Conservation (phyloP, 129 eudicot genomes). For the Tagetes erecta region DNA sequence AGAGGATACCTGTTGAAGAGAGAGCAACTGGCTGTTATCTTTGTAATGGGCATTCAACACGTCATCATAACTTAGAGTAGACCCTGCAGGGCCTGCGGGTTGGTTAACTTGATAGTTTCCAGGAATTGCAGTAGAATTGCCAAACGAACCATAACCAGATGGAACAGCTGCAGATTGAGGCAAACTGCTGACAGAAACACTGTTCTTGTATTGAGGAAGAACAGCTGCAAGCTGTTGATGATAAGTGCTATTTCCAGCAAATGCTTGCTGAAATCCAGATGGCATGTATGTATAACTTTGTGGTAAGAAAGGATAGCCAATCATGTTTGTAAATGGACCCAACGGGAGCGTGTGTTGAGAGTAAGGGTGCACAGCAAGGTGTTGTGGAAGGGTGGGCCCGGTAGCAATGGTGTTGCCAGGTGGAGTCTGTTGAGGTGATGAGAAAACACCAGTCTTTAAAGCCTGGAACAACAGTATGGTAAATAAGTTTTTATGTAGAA, state of each 20-base stretch:
- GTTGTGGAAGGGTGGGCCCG: constrained; percentile 81
- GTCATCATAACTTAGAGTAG: constrained; percentile 76
- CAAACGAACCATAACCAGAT: constrained; percentile 79
- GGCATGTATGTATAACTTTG: constrained; percentile 93
- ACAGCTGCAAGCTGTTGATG: constrained; percentile 79
- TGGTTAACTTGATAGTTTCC: constrained; percentile 79
- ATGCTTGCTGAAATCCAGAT: constrained; percentile 83
- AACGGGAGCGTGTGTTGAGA: constrained; percentile 80
- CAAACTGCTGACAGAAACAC: constrained; percentile 70
- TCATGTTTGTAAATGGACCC: constrained; percentile 83
- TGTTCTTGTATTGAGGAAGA: constrained; percentile 81
- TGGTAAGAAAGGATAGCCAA: constrained; percentile 76
- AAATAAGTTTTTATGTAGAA: neutral
- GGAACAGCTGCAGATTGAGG: constrained; percentile 86
- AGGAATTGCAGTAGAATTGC: constrained; percentile 64
- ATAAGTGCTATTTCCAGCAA: constrained; percentile 76
- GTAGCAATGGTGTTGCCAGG: constrained; percentile 63
- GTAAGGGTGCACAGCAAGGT: constrained; percentile 78
- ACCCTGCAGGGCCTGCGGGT: constrained; percentile 73
- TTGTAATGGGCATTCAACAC: constrained; percentile 82
- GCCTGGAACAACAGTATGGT: constrained; percentile 50
- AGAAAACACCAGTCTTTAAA: constrained; percentile 59
- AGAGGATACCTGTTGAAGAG: constrained; percentile 86
- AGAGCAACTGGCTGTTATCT: constrained; percentile 69
- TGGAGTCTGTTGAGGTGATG: constrained; percentile 68